Percentiles rank a stretch among this genome's conserved stretches.
Conservation (phyloP, 768 basidiomycete genomes). For the Boletus sp. region DNA sequence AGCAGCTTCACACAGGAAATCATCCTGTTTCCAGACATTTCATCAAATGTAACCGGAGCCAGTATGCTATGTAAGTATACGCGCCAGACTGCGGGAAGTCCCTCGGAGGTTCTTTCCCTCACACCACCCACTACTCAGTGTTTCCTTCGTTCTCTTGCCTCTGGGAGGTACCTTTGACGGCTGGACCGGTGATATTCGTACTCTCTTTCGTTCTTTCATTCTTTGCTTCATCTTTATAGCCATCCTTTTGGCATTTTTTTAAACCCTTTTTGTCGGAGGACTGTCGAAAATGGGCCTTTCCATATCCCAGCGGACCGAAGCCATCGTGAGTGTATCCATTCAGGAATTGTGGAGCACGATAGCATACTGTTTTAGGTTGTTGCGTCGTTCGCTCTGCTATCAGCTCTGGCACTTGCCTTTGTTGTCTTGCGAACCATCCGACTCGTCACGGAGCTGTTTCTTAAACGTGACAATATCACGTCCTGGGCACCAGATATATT, state of each 20-base stretch:
- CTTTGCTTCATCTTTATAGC: neutral
- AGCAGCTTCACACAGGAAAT: slow-evolving; percentile 7
- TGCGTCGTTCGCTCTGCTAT: slow-evolving; percentile 52
- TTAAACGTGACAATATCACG: slow-evolving; percentile 29
- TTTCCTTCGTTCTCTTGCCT: slow-evolving; percentile 28
- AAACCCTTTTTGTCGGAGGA: neutral
- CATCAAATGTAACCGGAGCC: slow-evolving; percentile 5
- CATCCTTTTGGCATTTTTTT: neutral
- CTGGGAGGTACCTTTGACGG: slow-evolving; percentile 30
- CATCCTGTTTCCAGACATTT: neutral
- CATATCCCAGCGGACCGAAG: slow-evolving; percentile 10
- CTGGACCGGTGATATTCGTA: slow-evolving; percentile 18
- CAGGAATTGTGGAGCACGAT: neutral
- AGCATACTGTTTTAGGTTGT: slow-evolving; percentile 34
- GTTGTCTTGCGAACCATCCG: slow-evolving; percentile 49
- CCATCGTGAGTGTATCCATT: slow-evolving; percentile 19
- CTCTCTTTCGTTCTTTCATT: slow-evolving; percentile 6
- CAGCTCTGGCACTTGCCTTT: slow-evolving; percentile 50
- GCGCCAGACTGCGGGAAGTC: neutral
- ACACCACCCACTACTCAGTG: slow-evolving; percentile 10
- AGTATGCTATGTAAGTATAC: neutral
- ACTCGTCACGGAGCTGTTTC: slow-evolving; percentile 39
- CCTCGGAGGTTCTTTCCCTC: slow-evolving; percentile 12
- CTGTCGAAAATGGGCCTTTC: slow-evolving; percentile 10
- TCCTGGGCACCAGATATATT: slow-evolving; percentile 43